Conservation (phyloP, 306 rosid genomes). For the Gleditsia sinensis region DNA sequence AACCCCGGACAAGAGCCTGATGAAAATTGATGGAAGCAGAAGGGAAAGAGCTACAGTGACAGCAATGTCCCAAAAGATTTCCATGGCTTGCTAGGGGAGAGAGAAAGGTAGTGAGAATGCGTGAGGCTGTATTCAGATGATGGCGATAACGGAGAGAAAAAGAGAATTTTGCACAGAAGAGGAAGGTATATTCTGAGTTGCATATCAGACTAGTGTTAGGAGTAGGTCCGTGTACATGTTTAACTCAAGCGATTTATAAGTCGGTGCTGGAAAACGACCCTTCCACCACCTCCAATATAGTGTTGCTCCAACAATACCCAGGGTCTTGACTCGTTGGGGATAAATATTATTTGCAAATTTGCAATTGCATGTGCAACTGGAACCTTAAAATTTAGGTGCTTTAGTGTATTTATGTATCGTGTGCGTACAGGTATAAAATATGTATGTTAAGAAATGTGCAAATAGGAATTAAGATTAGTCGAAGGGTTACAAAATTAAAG, state of each 20-base stretch:
- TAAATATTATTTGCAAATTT: too few species aligned
- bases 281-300: slow-evolving; percentile 31
- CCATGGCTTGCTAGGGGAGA: slow-evolving; percentile 45
- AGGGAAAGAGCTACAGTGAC: slow-evolving; percentile 48
- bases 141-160: slow-evolving; percentile 19
- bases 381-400: too few species aligned
- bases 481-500: too few species aligned
- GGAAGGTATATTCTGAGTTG: slow-evolving; percentile 60
- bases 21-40: slow-evolving; percentile 44
- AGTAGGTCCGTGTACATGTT: slow-evolving; percentile 44
- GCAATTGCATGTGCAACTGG: too few species aligned
- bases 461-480: too few species aligned
- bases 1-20: slow-evolving; percentile 39
- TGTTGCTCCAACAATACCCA: not conserved
- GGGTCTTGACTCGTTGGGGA: not conserved
- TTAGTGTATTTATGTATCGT: too few species aligned
- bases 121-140: slow-evolving; percentile 13
- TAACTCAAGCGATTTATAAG: slow-evolving; percentile 29
- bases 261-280: slow-evolving; percentile 47
- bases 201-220: slow-evolving; percentile 12
- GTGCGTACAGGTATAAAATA: too few species aligned
- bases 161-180: slow-evolving; percentile 42
- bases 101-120: not conserved
- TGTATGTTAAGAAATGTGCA: too few species aligned
- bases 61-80: slow-evolving; percentile 48